phyloP scores from a whole-genome alignment of 495 filamentous ascomycete genomes.

The Trichodelitschia bisporula region DNA sequence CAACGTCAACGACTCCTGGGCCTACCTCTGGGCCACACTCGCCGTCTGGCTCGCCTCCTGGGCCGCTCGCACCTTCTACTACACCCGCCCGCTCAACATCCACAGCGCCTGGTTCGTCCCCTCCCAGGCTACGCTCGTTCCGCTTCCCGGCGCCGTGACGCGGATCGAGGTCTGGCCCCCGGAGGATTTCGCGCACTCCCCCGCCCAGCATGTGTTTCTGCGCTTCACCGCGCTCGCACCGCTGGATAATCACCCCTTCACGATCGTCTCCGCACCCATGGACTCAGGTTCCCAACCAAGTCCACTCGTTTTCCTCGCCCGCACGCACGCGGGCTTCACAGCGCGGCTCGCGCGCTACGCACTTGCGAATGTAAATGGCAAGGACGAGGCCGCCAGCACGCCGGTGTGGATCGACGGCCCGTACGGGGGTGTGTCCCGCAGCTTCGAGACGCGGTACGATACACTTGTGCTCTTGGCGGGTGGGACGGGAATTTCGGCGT shows the following conservation, averaged over 20 bases:
- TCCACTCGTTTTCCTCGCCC: constrained; percentile 6
- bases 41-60: constrained; percentile 35
- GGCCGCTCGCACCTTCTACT: constrained; percentile 24
- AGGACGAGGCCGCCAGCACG: too few relatives aligned
- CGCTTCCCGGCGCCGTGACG: constrained; percentile 36
- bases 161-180: constrained; percentile 44
- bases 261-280: constrained; percentile 36
- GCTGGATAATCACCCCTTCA: constrained; percentile 62
- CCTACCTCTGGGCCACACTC: constrained; percentile 50
- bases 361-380: too few relatives aligned
- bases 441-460: constrained; percentile 5
- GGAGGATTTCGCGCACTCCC: constrained; percentile 41
- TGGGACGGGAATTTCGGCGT: constrained; percentile 10
- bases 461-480: constrained; percentile 9
- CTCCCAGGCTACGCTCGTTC: constrained; percentile 34
- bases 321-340: constrained; percentile 8
- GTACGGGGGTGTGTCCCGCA: constrained; percentile 5
- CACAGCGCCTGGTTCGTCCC: constrained; percentile 14
- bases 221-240: constrained; percentile 41
- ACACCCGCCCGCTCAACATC: constrained; percentile 38
- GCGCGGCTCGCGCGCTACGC: too few relatives aligned
- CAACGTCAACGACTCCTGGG: constrained; percentile 16
- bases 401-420: constrained; percentile 14
- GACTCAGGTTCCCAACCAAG: too few relatives aligned
- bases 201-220: constrained; percentile 62